Evolutionary conservation across 176 grass and related monocot species (phyloP).

Genomic region (Ensete ventricosum): DNA sequence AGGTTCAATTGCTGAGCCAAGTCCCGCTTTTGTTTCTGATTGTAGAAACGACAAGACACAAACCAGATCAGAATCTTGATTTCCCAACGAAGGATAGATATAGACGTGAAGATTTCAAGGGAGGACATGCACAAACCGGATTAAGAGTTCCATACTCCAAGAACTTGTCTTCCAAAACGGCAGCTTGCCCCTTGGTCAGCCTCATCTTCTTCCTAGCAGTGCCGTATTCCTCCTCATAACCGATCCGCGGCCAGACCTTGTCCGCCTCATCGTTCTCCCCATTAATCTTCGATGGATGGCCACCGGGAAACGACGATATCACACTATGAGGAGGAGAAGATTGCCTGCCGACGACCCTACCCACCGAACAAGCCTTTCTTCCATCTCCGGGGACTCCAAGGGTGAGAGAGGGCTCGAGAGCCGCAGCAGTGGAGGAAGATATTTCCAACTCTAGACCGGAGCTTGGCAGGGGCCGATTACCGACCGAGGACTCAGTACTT

Average conservation of each 20-base stretch:
- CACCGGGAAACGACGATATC: too few relatives aligned
- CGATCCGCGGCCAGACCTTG: conserved; percentile 9
- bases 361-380: too few relatives aligned
- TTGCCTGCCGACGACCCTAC: too few relatives aligned
- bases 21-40: conserved; percentile 89
- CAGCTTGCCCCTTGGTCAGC: conserved; percentile 92
- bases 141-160: conserved; percentile 93
- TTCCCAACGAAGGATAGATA: too few relatives aligned
- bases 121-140: conserved; percentile 34
- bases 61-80: background rate
- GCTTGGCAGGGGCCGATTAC: too few relatives aligned
- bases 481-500: too few relatives aligned
- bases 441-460: too few relatives aligned
- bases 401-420: too few relatives aligned
- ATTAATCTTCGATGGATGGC: background rate
- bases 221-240: conserved; percentile 70
- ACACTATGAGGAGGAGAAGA: too few relatives aligned
- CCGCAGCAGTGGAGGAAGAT: too few relatives aligned
- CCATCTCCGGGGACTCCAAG: too few relatives aligned
- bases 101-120: too few relatives aligned
- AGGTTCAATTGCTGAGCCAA: conserved; percentile 92
- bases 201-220: conserved; percentile 78
- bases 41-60: background rate
- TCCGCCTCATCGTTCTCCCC: background rate
- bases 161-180: conserved; percentile 81